Conservation (phyloP, 2,329 filamentous ascomycete species). For the Diaporthe ampelina region DNA sequence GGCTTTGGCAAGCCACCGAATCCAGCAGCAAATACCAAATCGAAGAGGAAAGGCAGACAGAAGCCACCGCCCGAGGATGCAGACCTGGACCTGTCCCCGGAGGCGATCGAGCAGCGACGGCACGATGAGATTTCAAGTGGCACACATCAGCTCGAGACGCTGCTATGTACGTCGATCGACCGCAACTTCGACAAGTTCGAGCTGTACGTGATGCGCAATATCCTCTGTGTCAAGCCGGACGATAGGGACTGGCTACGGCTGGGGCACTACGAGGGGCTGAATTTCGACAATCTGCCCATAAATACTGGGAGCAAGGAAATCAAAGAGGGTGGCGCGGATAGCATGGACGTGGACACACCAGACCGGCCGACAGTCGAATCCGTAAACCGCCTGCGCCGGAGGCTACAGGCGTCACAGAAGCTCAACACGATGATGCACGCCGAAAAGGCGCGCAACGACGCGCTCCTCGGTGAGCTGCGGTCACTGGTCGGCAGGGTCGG, state of each 20-base stretch:
- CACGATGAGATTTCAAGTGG: slow-evolving; percentile 88
- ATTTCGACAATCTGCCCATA: slow-evolving; percentile 53
- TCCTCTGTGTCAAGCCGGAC: slow-evolving; percentile 76
- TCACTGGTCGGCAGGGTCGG: slow-evolving; percentile 53
- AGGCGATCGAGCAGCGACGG: slow-evolving; percentile 60
- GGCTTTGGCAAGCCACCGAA: slow-evolving; percentile 73
- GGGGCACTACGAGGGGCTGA: slow-evolving; percentile 83
- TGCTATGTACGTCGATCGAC: slow-evolving; percentile 85
- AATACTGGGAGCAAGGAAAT: slow-evolving; percentile 26
- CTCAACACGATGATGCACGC: slow-evolving; percentile 78
- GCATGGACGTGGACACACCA: slow-evolving; percentile 45
- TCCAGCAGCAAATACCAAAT: slow-evolving; percentile 48
- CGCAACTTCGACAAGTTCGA: slow-evolving; percentile 89
- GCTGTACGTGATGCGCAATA: slow-evolving; percentile 91
- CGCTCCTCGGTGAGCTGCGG: slow-evolving; percentile 75
- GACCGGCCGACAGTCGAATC: slow-evolving; percentile 72
- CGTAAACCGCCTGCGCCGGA: slow-evolving; percentile 79
- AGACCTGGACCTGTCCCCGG: slow-evolving; percentile 39
- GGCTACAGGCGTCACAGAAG: slow-evolving; percentile 83
- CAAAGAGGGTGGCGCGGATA: slow-evolving; percentile 38
- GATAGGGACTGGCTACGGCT: slow-evolving; percentile 85
- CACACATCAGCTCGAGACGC: slow-evolving; percentile 85
- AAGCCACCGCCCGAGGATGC: slow-evolving; percentile 21
- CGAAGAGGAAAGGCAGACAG: slow-evolving; percentile 41
- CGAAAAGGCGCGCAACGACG: slow-evolving; percentile 80